These are phyloP conservation scores for Pythium aristosporum DNA, from an alignment of 352 stramenopile genomes.

Conservation along the genomic window DNA sequence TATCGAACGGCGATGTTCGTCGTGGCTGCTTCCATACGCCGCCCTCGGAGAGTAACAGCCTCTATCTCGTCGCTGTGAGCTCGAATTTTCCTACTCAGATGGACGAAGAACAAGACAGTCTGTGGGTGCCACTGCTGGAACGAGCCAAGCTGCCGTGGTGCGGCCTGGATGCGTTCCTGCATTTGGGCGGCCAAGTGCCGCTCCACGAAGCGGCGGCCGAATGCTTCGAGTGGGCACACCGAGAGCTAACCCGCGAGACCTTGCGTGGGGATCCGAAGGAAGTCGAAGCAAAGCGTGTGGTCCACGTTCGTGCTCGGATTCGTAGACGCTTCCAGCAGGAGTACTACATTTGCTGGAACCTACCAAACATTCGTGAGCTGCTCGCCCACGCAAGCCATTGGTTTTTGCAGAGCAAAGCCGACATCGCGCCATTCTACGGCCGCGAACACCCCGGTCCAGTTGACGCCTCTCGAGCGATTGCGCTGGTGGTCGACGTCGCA, in stretches of 20 bases:
- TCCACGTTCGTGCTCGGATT: slow-evolving; percentile 33
- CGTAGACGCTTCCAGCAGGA: slow-evolving; percentile 70
- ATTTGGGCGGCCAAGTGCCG: slow-evolving; percentile 72
- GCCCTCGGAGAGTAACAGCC: slow-evolving; percentile 8
- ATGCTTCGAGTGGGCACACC: slow-evolving; percentile 54
- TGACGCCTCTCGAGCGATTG: slow-evolving; percentile 29
- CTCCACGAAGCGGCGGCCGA: slow-evolving; percentile 68
- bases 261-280: slow-evolving; percentile 1
- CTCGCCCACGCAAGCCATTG: slow-evolving; percentile 64
- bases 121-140: slow-evolving; percentile 54
- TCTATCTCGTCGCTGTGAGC: slow-evolving; percentile 66
- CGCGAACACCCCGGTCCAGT: slow-evolving; percentile 26
- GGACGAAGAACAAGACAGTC: slow-evolving; percentile 49
- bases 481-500: slow-evolving; percentile 48
- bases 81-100: slow-evolving; percentile 69
- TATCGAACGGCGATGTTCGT: slow-evolving; percentile 48
- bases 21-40: slow-evolving; percentile 69
- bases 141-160: slow-evolving; percentile 59
- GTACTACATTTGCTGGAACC: slow-evolving; percentile 63
- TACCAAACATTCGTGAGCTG: slow-evolving; percentile 60
- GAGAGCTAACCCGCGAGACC: slow-evolving; percentile 31
- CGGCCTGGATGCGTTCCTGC: slow-evolving; percentile 66
- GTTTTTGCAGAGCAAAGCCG: slow-evolving; percentile 55
- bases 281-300: slow-evolving; percentile 8
- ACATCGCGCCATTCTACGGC: slow-evolving; percentile 62